phyloP scores from a whole-genome alignment of 2,329 filamentous ascomycete species.

The Nectriaceae sp. region DNA sequence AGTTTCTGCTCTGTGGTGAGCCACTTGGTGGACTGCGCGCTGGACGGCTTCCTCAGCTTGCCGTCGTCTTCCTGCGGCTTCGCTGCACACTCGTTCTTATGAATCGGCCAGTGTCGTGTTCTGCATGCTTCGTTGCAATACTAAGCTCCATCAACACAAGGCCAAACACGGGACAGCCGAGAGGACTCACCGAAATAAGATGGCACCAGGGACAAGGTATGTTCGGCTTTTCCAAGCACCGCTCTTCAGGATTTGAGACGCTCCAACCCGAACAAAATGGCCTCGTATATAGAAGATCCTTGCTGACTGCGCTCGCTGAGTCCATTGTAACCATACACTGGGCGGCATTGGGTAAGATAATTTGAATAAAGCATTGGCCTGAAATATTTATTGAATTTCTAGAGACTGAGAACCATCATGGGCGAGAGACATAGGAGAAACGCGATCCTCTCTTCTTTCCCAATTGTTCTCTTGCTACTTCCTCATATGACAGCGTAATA shows the following conservation, averaged over 20 bases:
- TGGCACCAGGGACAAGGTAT: no score
- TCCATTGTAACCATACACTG: background rate
- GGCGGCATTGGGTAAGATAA: background rate
- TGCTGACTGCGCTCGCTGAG: no score
- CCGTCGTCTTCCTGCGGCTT: background rate
- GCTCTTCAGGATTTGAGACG: no score
- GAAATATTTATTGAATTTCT: no score
- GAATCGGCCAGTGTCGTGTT: slow-evolving; percentile 8
- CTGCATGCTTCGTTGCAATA: slow-evolving; percentile 25
- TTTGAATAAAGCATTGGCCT: background rate
- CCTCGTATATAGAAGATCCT: no score
- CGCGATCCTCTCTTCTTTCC: background rate
- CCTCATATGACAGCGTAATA: background rate
- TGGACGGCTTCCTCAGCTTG: no score
- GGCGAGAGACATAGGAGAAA: background rate
- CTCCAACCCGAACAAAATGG: no score
- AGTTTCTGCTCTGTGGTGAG: no score
- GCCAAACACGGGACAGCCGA: no score
- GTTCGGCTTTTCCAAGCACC: no score
- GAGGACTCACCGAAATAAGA: no score
- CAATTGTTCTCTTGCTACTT: background rate
- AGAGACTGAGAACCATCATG: background rate
- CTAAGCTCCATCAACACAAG: slow-evolving; percentile 17
- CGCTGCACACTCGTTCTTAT: slow-evolving; percentile 8
- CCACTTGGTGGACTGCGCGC: background rate